phyloP scores from a whole-genome alignment of 2,329 filamentous ascomycete genomes.

The Dothideomycetes sp. region DNA sequence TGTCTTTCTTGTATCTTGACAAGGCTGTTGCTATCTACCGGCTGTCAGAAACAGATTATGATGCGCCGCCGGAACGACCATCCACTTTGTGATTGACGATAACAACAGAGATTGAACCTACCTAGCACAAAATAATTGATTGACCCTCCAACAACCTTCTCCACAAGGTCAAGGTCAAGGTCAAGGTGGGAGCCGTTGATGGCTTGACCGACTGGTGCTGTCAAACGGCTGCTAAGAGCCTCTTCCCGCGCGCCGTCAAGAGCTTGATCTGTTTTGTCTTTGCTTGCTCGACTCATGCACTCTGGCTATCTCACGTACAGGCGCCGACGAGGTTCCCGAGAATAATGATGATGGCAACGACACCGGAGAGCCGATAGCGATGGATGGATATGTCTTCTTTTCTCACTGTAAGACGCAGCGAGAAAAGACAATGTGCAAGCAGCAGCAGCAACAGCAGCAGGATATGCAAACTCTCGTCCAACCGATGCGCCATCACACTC shows the following conservation, averaged over 20 bases:
- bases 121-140: too few relatives aligned
- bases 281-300: not conserved
- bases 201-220: too few relatives aligned
- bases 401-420: not conserved
- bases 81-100: slow-evolving; percentile 5
- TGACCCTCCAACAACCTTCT: too few relatives aligned
- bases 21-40: slow-evolving; percentile 5
- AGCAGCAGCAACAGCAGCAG: slow-evolving; percentile 1
- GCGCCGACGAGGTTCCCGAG: too few relatives aligned
- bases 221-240: not conserved
- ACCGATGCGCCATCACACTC: not conserved
- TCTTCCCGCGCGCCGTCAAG: slow-evolving; percentile 3
- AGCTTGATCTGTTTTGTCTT: slow-evolving; percentile 2
- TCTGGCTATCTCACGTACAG: too few relatives aligned
- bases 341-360: too few relatives aligned
- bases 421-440: not conserved
- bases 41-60: slow-evolving; percentile 9
- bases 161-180: too few relatives aligned
- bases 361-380: too few relatives aligned
- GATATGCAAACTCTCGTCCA: not conserved
- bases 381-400: too few relatives aligned
- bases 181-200: too few relatives aligned
- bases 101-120: too few relatives aligned
- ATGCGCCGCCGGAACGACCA: slow-evolving; percentile 1
- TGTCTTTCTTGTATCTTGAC: too few relatives aligned